Evolutionary conservation across 202 grass and related monocot genomes (phyloP), one percentile per base, ranked within the genome.

Genomic region (Schoenoplectus triqueter): DNA sequence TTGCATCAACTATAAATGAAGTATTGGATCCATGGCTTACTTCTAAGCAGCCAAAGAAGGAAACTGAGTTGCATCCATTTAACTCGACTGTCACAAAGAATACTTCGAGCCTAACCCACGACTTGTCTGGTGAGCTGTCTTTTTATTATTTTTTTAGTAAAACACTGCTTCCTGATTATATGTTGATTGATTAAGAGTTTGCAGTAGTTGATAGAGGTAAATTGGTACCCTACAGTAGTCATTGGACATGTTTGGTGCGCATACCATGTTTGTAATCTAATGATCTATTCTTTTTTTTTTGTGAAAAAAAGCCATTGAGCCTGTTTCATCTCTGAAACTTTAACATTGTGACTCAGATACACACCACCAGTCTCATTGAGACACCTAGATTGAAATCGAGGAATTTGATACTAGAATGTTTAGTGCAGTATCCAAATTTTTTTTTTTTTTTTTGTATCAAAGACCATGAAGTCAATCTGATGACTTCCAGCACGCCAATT

Each of bases 11-110:
- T 86, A 95, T 99, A 84, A 99, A 95, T 15, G 96, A 99, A 81
- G 96, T 99, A 47, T 94, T 99, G 88, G 96, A 95, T 90, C 96
- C 96, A 88, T 99, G 96, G 96, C 93, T 99, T 54, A 87, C 83
- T 90, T 85, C 88, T 86, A 99, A 94, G 89, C 96, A 99, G 69
- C 93, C 90, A 80, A 99, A 92, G 88, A 95, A 94, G 70, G 95
- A 95, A 88, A 88, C 93, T 60, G 95, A 95, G 80, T 90, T 88
- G 83, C 89, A 89, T 82, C 73, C 90, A 69, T 90, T 90, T 71
- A 92, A 87, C 85, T 90, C 88, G n/a, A 81, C 88, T 87, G 80
- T 90, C 75, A 87, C 82, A 84, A 95, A 82, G 83, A 94, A 83
- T 82, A 88, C 84, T 68, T 49, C 87, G 48, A 81, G 52, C 66